These are phyloP conservation scores for Penicillium decumbens DNA, from an alignment of 2,329 filamentous ascomycete species.

Conservation along the genomic window DNA sequence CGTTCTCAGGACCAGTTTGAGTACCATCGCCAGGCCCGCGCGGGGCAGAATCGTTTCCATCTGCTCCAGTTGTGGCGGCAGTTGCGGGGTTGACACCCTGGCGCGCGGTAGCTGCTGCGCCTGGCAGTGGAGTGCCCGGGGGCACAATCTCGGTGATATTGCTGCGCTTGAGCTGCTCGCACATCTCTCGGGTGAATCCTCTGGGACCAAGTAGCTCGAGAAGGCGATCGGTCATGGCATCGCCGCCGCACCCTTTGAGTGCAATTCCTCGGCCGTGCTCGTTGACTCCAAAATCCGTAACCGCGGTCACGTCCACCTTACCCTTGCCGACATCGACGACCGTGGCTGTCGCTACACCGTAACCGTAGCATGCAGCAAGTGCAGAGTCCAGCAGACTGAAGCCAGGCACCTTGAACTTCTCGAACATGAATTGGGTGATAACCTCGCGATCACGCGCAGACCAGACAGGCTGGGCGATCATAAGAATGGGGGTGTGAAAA, in stretches of 20 bases:
- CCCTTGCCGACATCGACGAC: constrained; percentile 87
- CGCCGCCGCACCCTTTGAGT: constrained; percentile 69
- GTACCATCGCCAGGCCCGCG: constrained; percentile 53
- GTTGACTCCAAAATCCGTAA: constrained; percentile 76
- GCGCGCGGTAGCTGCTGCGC: constrained; percentile 40
- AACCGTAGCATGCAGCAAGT: constrained; percentile 73
- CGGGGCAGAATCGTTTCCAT: constrained; percentile 42
- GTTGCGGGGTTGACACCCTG: constrained; percentile 52
- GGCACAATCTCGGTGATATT: constrained; percentile 60
- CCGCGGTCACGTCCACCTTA: constrained; percentile 88
- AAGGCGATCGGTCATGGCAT: constrained; percentile 75
- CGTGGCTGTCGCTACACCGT: constrained; percentile 74
- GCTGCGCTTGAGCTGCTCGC: constrained; percentile 61
- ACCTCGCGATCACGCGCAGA: constrained; percentile 79
- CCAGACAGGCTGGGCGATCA: constrained; percentile 88
- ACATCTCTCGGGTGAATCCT: constrained; percentile 58
- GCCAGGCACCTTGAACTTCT: constrained; percentile 91
- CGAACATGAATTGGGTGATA: constrained; percentile 91
- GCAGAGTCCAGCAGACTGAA: constrained; percentile 88
- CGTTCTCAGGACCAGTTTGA: constrained; percentile 50
- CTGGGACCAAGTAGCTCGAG: constrained; percentile 59
- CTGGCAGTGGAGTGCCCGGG: constrained; percentile 51
- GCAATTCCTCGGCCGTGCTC: constrained; percentile 60
- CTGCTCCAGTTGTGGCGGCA: constrained; percentile 52
- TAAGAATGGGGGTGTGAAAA: constrained; percentile 88